phyloP scores from a whole-genome alignment of 306 rosid species.

The Cucumis cinereus region DNA sequence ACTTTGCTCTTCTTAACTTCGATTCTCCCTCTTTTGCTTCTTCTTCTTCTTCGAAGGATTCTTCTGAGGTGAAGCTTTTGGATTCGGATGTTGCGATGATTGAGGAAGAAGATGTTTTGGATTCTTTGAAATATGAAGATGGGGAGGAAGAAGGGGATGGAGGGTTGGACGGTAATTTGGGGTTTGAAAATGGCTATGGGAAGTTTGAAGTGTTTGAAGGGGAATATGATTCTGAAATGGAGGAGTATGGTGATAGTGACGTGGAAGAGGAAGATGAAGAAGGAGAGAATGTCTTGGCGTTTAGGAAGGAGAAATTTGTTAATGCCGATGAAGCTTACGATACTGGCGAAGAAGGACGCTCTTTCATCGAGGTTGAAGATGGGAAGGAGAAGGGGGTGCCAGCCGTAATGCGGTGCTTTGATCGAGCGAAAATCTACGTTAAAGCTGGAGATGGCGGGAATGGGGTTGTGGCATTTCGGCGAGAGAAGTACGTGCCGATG shows the following conservation, averaged over 20 bases:
- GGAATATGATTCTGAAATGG: slow-evolving; percentile 20
- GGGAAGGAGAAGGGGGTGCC: slow-evolving; percentile 83
- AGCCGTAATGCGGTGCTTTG: slow-evolving; percentile 92
- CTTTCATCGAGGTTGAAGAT: slow-evolving; percentile 10
- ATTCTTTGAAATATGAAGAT: slow-evolving; percentile 12
- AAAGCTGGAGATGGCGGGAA: slow-evolving; percentile 85
- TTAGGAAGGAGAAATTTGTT: slow-evolving; percentile 8
- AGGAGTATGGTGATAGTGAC: slow-evolving; percentile 9
- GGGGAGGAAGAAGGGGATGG: slow-evolving; percentile 10
- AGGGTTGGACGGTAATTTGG: slow-evolving; percentile 9
- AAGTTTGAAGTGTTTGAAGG: slow-evolving; percentile 21
- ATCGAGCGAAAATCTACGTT: slow-evolving; percentile 60
- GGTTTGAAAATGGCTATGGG: neutral
- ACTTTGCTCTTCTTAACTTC: slow-evolving; percentile 25
- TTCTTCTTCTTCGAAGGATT: neutral
- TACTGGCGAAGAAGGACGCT: slow-evolving; percentile 1
- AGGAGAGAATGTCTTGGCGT: slow-evolving; percentile 3
- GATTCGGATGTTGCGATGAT: slow-evolving; percentile 28
- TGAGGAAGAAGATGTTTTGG: slow-evolving; percentile 15
- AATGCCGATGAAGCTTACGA: neutral
- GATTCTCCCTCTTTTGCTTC: neutral
- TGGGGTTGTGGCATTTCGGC: slow-evolving; percentile 82
- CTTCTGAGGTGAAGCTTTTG: slow-evolving; percentile 61
- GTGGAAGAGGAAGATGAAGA: slow-evolving; percentile 19
- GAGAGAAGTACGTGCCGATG: slow-evolving; percentile 78